These are phyloP conservation scores for Mycena haematopus DNA, from an alignment of 768 basidiomycete genomes.

Conservation along the genomic window DNA sequence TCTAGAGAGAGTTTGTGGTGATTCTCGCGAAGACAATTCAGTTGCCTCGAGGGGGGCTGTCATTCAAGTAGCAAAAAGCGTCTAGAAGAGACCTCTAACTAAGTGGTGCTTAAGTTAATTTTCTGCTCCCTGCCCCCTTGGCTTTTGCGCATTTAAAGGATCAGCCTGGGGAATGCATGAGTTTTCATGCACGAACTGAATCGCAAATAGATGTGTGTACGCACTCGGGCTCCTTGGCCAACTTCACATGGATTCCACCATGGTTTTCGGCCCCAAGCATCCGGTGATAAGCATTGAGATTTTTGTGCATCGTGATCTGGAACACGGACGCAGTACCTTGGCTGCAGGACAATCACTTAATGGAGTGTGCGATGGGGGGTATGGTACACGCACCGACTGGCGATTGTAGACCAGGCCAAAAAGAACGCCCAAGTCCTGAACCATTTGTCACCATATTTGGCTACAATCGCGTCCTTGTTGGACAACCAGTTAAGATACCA, in stretches of 20 bases:
- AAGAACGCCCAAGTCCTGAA: slow-evolving; percentile 97
- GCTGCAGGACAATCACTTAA: slow-evolving; percentile 40
- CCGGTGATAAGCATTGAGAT: slow-evolving; percentile 94
- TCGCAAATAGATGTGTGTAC: slow-evolving; percentile 31
- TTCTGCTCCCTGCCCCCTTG: not conserved
- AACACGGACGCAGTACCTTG: slow-evolving; percentile 93
- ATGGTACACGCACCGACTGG: slow-evolving; percentile 59
- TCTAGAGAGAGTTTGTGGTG: not conserved
- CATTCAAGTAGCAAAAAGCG: not conserved
- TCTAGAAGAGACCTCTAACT: not conserved
- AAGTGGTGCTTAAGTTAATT: not conserved
- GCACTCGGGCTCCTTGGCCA: slow-evolving; percentile 58
- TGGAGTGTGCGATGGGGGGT: slow-evolving; percentile 5
- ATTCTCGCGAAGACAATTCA: not conserved
- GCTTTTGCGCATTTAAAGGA: slow-evolving; percentile 4
- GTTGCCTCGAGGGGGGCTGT: not conserved
- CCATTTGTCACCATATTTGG: slow-evolving; percentile 92
- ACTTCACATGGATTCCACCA: slow-evolving; percentile 74
- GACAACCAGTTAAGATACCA: slow-evolving; percentile 99
- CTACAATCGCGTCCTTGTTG: slow-evolving; percentile 90
- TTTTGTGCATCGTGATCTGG: slow-evolving; percentile 98
- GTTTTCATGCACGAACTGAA: not conserved
- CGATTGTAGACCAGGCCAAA: slow-evolving; percentile 91
- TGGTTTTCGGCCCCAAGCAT: slow-evolving; percentile 86
- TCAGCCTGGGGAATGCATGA: slow-evolving; percentile 5